Evolutionary conservation across 140 eudicot species (phyloP).

Genomic region (Senecio squalidus): DNA sequence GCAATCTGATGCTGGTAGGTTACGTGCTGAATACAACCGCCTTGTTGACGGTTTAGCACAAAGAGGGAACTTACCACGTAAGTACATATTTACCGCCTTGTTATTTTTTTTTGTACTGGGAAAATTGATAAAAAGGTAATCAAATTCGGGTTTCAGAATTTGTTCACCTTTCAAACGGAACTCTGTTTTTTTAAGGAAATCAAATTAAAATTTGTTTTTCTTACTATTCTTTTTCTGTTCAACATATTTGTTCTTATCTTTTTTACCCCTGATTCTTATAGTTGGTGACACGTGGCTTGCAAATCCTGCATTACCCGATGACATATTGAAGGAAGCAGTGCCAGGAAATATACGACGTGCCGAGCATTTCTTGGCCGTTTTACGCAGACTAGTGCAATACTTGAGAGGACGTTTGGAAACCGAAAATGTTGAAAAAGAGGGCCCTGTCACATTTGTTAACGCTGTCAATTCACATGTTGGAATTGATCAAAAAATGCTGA

Average conservation of each 20-base stretch:
- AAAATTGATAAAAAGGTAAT: no score
- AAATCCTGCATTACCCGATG: constrained; percentile 90
- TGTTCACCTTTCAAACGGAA: no score
- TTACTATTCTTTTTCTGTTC: no score
- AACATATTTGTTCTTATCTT: not conserved
- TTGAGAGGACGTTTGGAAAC: constrained; percentile 76
- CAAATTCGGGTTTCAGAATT: no score
- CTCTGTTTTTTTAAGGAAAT: no score
- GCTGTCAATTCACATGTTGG: constrained; percentile 79
- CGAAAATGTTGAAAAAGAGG: constrained; percentile 89
- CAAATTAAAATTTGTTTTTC: no score
- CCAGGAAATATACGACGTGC: constrained; percentile 96
- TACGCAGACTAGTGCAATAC: constrained; percentile 90
- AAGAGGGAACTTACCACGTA: constrained; percentile 81
- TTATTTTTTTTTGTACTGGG: no score
- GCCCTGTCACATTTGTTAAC: constrained; percentile 86
- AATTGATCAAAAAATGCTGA: constrained; percentile 87
- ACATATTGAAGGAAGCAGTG: constrained; percentile 90
- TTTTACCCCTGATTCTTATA: constrained; percentile 23
- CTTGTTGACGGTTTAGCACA: constrained; percentile 95
- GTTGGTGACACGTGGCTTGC: constrained; percentile 77
- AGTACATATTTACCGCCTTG: constrained; percentile 10
- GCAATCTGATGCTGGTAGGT: constrained; percentile 89
- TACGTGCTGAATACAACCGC: constrained; percentile 91
- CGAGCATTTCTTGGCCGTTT: constrained; percentile 82